Evolutionary conservation across 2,329 filamentous ascomycete species (phyloP), one percentile per base, ranked within the genome.

Genomic region (Fusarium begoniae): DNA sequence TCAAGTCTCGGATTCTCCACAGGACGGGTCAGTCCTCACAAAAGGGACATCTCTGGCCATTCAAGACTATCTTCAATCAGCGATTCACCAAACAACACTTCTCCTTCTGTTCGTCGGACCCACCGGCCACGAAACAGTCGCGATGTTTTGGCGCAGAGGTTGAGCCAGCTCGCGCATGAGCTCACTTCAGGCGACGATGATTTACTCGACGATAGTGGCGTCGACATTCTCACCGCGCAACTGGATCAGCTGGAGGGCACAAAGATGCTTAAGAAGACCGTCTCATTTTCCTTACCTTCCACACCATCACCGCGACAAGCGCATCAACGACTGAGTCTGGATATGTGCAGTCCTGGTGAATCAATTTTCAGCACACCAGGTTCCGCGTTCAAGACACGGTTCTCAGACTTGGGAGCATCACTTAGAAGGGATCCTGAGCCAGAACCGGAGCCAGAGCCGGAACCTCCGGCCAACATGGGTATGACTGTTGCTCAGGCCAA

Each of bases 81-180:
- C 69, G 69, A 61, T 45, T 76, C 62, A n/a, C 53, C 67, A 20
- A 77, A 67, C 44, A 74, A 76, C 59, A 72, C 78, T 5, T 77
- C 79, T 28, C 76, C 78, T 28, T 75, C 75, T 63, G 45, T 58
- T 14, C 74, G 75, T 13, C 69, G 75, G 45, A 66, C 57, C 40
- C 55, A 63, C 24, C 66, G 69, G 24, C 26, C 51, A 14, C 77
- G 70, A 38, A 68, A 66, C 40, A 77, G 51, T 51, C 77, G 77
- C 37, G 73, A 87, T 69, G 83, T 85, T 30, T 83, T 90, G 60
- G 83, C 88, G 17, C 77, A 80, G 64, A 81, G 83, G 24, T 75
- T 85, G 40, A 82, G 80, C 60, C 80, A 83, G 50, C 81, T 85
- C 35, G 82, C 83, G 9, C 81, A 82, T 70, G 81, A 82, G 58